A percentile compares a stretch with the other conserved stretches of the same genome.
Conservation (phyloP, 2,329 filamentous ascomycete genomes). For the Ophiosphaerella narmari region DNA sequence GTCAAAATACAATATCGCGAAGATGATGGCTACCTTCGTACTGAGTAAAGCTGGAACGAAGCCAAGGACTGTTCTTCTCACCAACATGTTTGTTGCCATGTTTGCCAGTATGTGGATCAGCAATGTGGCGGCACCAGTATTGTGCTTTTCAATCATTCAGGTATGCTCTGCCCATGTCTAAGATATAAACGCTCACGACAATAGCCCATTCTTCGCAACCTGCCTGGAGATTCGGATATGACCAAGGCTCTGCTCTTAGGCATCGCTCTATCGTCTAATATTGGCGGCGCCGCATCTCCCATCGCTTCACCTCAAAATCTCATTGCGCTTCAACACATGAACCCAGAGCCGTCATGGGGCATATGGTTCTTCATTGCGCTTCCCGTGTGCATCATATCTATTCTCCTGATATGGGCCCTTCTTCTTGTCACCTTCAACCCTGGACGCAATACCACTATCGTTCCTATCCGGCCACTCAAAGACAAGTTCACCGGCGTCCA, state of each 20-base stretch:
- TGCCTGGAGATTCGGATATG: constrained; percentile 88
- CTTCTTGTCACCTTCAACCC: constrained; percentile 85
- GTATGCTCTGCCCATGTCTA: constrained; percentile 50
- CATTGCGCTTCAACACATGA: constrained; percentile 95
- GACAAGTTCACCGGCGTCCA: constrained; percentile 88
- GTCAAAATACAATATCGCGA: constrained; percentile 97
- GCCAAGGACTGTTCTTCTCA: constrained; percentile 86
- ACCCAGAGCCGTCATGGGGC: constrained; percentile 87
- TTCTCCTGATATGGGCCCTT: constrained; percentile 86
- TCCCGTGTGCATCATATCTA: constrained; percentile 87
- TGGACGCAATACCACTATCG: constrained; percentile 81
- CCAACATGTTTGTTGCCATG: constrained; percentile 97
- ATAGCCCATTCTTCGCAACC: constrained; percentile 91
- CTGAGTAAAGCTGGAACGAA: constrained; percentile 94
- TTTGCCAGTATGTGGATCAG: constrained; percentile 99
- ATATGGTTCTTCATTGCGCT: constrained; percentile 97
- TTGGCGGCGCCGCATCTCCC: constrained; percentile 93
- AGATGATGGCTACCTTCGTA: constrained; percentile 94
- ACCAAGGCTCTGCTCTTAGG: constrained; percentile 94
- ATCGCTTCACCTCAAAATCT: constrained; percentile 98
- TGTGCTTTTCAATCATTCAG: constrained; percentile 98
- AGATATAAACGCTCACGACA: constrained; percentile 9
- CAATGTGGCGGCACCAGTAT: constrained; percentile 93
- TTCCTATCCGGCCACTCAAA: constrained; percentile 86
- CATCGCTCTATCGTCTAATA: constrained; percentile 92